Percentiles rank a stretch among this genome's conserved stretches.
These are phyloP conservation scores for Mayamaea pseudoterrestris DNA, from an alignment of 108 stramenopile species.

Conservation along the genomic window DNA sequence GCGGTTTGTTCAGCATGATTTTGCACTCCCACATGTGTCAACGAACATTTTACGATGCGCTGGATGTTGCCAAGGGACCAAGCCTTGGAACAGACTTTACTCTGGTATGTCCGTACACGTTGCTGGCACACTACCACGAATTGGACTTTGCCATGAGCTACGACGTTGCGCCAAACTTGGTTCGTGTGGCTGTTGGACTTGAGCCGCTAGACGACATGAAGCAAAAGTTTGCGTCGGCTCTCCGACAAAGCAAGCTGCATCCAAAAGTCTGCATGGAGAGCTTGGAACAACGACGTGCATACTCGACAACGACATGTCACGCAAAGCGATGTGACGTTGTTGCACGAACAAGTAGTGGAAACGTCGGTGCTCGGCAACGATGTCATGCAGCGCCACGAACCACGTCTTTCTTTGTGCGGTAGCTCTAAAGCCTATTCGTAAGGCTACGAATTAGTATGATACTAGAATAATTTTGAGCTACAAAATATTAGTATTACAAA, in stretches of 20 bases:
- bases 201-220: slow-evolving; percentile 34
- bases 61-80: slow-evolving; percentile 63
- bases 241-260: slow-evolving; percentile 30
- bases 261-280: slow-evolving; percentile 20
- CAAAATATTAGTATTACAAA: too few species aligned
- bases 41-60: slow-evolving; percentile 50
- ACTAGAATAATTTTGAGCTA: too few species aligned
- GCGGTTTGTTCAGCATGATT: slow-evolving; percentile 41
- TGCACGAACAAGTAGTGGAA: too few species aligned
- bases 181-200: slow-evolving; percentile 54
- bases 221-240: slow-evolving; percentile 34
- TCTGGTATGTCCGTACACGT: slow-evolving; percentile 58
- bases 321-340: too few species aligned
- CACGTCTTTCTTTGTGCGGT: too few species aligned
- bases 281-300: background rate
- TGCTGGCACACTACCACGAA: slow-evolving; percentile 71
- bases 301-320: background rate
- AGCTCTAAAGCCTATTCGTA: too few species aligned
- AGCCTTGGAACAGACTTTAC: slow-evolving; percentile 72
- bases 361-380: too few species aligned
- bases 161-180: slow-evolving; percentile 47
- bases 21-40: slow-evolving; percentile 44
- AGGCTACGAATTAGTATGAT: too few species aligned
- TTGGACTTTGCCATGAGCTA: slow-evolving; percentile 54
- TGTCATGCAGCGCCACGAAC: too few species aligned